phyloP scores from a whole-genome alignment of 768 basidiomycete genomes.

The Pleurotus eryngii region DNA sequence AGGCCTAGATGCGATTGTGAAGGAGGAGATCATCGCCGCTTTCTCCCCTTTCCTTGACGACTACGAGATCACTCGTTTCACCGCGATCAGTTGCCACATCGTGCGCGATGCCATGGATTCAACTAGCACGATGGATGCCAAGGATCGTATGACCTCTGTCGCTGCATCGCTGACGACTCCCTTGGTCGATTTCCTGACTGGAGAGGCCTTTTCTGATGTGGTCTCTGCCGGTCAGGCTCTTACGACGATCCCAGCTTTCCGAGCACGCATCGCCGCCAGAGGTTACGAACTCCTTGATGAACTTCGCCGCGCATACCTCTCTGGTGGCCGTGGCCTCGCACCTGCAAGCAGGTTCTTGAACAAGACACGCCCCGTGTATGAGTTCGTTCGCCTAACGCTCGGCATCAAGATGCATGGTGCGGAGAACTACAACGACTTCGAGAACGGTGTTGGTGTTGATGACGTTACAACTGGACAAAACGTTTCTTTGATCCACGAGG shows the following conservation, averaged over 20 bases:
- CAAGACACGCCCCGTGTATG: slow-evolving; percentile 70
- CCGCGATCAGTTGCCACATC: slow-evolving; percentile 33
- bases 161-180: slow-evolving; percentile 58
- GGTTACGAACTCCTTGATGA: slow-evolving; percentile 41
- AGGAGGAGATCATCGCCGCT: slow-evolving; percentile 43
- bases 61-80: slow-evolving; percentile 28
- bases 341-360: slow-evolving; percentile 69
- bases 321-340: slow-evolving; percentile 52
- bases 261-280: slow-evolving; percentile 46
- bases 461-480: slow-evolving; percentile 70
- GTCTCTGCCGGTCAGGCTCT: slow-evolving; percentile 27
- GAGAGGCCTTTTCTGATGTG: slow-evolving; percentile 28
- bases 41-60: slow-evolving; percentile 40
- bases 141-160: slow-evolving; percentile 66
- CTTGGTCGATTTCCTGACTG: slow-evolving; percentile 61
- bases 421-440: slow-evolving; percentile 63
- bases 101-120: slow-evolving; percentile 56
- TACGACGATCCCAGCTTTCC: slow-evolving; percentile 49
- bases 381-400: slow-evolving; percentile 67
- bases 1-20: slow-evolving; percentile 43
- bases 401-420: slow-evolving; percentile 81
- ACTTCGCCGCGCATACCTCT: slow-evolving; percentile 55
- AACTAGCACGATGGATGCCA: slow-evolving; percentile 71
- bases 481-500: slow-evolving; percentile 77
- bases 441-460: slow-evolving; percentile 61